These are phyloP conservation scores for Ogataea chonburiensis DNA, from an alignment of 805 yeast genomes.

Conservation along the genomic window DNA sequence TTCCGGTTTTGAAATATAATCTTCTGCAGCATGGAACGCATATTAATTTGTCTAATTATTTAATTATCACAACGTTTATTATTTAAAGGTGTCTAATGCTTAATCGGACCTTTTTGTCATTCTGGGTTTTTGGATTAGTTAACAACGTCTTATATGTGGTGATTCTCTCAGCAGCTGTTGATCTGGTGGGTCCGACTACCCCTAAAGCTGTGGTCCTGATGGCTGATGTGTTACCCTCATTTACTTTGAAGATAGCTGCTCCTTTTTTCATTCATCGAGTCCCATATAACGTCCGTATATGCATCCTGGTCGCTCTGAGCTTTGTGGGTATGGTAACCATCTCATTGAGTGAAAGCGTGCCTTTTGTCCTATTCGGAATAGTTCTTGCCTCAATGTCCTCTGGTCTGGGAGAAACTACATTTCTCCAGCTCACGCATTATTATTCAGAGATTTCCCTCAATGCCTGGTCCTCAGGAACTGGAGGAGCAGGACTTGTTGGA, in stretches of 20 bases:
- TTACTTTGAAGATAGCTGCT: slow-evolving; percentile 64
- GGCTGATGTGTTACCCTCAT: slow-evolving; percentile 86
- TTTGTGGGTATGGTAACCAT: slow-evolving; percentile 72
- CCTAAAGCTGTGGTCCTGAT: slow-evolving; percentile 86
- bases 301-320: slow-evolving; percentile 55
- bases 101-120: slow-evolving; percentile 44
- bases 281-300: slow-evolving; percentile 57
- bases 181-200: slow-evolving; percentile 74
- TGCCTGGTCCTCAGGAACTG: slow-evolving; percentile 94
- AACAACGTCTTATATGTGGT: slow-evolving; percentile 91
- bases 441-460: slow-evolving; percentile 58
- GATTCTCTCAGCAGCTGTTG: slow-evolving; percentile 88
- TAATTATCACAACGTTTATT: neutral
- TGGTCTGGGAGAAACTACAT: slow-evolving; percentile 89
- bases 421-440: slow-evolving; percentile 81
- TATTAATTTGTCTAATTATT: neutral
- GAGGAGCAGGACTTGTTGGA: slow-evolving; percentile 91
- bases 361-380: slow-evolving; percentile 60
- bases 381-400: slow-evolving; percentile 78
- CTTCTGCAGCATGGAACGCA: neutral
- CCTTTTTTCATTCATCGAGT: slow-evolving; percentile 76
- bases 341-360: slow-evolving; percentile 41
- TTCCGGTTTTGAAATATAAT: neutral
- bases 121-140: slow-evolving; percentile 81
- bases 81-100: slow-evolving; percentile 3